Base-by-base conservation (phyloP, 495 filamentous ascomycete species). In the Hapsidospora chrysogenum region DNA sequence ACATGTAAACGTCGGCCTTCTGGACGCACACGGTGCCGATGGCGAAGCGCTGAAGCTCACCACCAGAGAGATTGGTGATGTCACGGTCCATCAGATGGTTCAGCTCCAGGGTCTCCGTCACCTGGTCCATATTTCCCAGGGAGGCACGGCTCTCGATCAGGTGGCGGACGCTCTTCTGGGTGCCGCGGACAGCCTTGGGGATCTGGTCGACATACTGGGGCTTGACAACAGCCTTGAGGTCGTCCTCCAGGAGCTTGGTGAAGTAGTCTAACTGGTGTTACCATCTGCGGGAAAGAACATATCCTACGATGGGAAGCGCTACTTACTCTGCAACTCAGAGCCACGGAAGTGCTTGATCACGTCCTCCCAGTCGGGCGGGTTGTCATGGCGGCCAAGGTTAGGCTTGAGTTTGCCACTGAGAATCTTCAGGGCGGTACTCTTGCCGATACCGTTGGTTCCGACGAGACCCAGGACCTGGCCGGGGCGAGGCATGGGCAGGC, bases 161-260 rank as follows among this genome's bases (percentile, higher is more conserved):
- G 8, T 64, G 59, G 42, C 74, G 68, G 22, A 97, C 89, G 17
- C 68, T 68, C 60, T 80, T 78, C 44, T 86, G 69, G 11, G 75
- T 50, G 6, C 76, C 74, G 47, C 77, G 80, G 48, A 97, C 80
- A 9, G 92, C 89, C 51, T 80, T 81, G 13, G 89, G 89, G 41
- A 97, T 80, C 56, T 93, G 92, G 44, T 97, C 92, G 37, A 97
- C 89, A 64, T 97, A 97, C 63, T 97, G 92, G 43, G 89, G 89
- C 69, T 97, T 97, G 37, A 93, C 83, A 28, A 96, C 84, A 33
- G 92, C 85, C 66, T 95, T 95, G 35, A 97, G 61, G 43, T 96
- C 70, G 49, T 97, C 89, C 52, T 97, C 89, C 27, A 97, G 66
- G 8, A 97, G 70, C 60, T 96, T 97, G 39, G 89, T 97, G 55